phyloP scores from a whole-genome alignment of 352 stramenopile genomes.

The Blastocystis hominis region DNA sequence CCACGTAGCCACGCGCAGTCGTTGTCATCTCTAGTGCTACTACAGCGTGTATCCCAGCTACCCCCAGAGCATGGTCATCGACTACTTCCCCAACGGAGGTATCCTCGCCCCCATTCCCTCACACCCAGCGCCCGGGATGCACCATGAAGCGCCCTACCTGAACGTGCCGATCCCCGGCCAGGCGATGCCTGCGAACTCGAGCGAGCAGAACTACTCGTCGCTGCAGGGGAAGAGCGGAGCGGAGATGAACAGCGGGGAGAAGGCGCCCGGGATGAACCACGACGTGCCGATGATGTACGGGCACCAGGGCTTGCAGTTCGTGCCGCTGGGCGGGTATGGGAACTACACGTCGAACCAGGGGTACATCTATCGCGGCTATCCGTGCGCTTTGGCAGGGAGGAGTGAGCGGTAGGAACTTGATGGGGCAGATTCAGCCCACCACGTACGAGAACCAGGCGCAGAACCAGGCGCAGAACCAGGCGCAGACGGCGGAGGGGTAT shows the following conservation, averaged over 20 bases:
- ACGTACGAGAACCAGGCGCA: constrained; percentile 6
- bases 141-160: background rate
- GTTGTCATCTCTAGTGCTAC: constrained; percentile 6
- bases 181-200: background rate
- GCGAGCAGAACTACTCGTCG: background rate
- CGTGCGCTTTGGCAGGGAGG: background rate
- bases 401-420: background rate
- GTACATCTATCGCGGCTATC: constrained; percentile 38
- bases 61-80: background rate
- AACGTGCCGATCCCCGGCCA: background rate
- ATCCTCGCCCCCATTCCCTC: too few relatives aligned
- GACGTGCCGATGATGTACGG: constrained; percentile 28
- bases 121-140: constrained; percentile 5
- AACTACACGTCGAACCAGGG: constrained; percentile 21
- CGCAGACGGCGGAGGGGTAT: background rate
- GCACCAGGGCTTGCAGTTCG: constrained; percentile 28
- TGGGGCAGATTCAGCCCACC: background rate
- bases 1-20: background rate
- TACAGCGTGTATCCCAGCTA: background rate
- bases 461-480: background rate
- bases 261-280: constrained; percentile 6
- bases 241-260: background rate
- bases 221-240: background rate
- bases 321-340: background rate
- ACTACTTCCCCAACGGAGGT: background rate